Conservation (phyloP, 331 rosid genomes). For the Arachis monticola region DNA sequence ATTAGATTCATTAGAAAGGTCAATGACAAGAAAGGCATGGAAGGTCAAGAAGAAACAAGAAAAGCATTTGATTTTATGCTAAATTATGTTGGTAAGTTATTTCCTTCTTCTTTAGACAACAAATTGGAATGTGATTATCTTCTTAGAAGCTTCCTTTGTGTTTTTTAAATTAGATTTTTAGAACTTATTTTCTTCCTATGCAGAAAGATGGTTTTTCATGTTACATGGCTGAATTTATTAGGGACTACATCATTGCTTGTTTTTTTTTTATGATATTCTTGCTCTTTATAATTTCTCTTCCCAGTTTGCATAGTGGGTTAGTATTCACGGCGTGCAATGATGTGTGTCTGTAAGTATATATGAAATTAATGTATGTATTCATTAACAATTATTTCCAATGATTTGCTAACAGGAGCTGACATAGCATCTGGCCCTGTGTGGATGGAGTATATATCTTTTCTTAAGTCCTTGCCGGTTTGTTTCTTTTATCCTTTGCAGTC, state of each 20-base stretch:
- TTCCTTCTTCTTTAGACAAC: neutral
- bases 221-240: no score
- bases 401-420: conserved; percentile 74
- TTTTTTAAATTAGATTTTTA: no score
- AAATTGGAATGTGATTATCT: no score
- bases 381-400: conserved; percentile 35
- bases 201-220: no score
- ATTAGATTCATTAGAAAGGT: conserved; percentile 88
- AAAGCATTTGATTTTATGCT: conserved; percentile 99
- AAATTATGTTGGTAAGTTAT: conserved; percentile 76
- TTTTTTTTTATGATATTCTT: neutral
- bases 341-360: neutral
- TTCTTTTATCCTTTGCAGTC: conserved; percentile 36
- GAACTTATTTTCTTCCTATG: no score
- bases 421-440: conserved; percentile 96
- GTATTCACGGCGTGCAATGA: neutral
- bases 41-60: conserved; percentile 99
- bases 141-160: no score
- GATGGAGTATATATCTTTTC: conserved; percentile 90
- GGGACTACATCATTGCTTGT: neutral
- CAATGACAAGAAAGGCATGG: conserved; percentile 84
- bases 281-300: neutral
- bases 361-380: neutral
- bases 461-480: conserved; percentile 85
- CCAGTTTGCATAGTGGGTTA: neutral